These are phyloP conservation scores for Globisporangium alternatum DNA, from an alignment of 352 stramenopile genomes.

Conservation along the genomic window DNA sequence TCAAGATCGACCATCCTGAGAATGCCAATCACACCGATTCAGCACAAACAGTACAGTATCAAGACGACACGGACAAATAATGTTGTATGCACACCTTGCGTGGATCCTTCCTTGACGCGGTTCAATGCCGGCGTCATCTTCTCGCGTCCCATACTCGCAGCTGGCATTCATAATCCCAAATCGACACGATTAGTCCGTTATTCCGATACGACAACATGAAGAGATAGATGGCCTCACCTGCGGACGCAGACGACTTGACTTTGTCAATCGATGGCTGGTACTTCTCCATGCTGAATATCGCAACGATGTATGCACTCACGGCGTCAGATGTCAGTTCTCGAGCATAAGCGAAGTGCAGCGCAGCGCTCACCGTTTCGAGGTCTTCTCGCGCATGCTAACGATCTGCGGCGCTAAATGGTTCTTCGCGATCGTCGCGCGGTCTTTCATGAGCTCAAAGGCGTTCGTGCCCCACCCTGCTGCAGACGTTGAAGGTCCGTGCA, in stretches of 20 bases:
- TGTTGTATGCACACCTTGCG: slow-evolving; percentile 29
- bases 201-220: not conserved
- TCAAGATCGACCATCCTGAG: slow-evolving; percentile 68
- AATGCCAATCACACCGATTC: not conserved
- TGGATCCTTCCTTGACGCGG: slow-evolving; percentile 70
- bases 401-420: slow-evolving; percentile 57
- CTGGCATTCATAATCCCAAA: slow-evolving; percentile 14
- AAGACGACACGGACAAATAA: not conserved
- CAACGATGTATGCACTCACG: not conserved
- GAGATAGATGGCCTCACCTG: slow-evolving; percentile 26
- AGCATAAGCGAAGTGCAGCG: not conserved
- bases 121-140: slow-evolving; percentile 48
- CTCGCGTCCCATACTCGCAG: slow-evolving; percentile 41
- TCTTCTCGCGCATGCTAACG: slow-evolving; percentile 47
- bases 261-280: slow-evolving; percentile 78
- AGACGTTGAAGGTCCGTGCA: not conserved
- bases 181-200: not conserved
- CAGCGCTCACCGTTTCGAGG: slow-evolving; percentile 36
- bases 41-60: not conserved
- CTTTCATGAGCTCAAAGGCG: slow-evolving; percentile 50
- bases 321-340: slow-evolving; percentile 1
- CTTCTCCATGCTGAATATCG: slow-evolving; percentile 42
- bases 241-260: slow-evolving; percentile 66
- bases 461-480: slow-evolving; percentile 22
- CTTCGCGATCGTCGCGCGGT: slow-evolving; percentile 45